Conservation (phyloP, 306 rosid genomes). For the Vigna angularis region DNA sequence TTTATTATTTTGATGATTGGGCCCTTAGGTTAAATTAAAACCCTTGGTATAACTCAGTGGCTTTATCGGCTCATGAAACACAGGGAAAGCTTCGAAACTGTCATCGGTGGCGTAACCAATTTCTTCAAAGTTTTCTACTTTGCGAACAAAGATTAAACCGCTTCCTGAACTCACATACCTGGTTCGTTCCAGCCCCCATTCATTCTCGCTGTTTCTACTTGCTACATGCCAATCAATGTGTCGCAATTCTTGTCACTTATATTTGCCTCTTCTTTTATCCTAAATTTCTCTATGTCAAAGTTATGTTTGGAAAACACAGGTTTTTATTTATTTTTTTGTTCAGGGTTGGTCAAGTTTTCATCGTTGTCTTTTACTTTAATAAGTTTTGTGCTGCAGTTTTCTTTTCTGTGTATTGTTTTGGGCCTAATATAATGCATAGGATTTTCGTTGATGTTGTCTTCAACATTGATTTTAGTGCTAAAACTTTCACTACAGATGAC, state of each 20-base stretch:
- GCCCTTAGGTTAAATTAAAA: background rate
- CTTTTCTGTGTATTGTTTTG: no score
- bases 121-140: slow-evolving; percentile 18
- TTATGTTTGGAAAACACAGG: background rate
- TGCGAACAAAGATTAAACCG: background rate
- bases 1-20: background rate
- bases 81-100: background rate
- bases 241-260: background rate
- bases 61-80: background rate
- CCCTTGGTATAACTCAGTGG: background rate
- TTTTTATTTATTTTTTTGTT: background rate
- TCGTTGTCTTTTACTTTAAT: background rate
- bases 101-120: background rate
- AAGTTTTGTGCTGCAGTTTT: background rate
- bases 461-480: background rate
- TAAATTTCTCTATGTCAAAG: background rate
- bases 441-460: background rate
- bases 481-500: background rate
- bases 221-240: background rate
- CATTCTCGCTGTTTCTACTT: background rate
- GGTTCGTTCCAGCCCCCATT: background rate
- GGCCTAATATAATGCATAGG: background rate
- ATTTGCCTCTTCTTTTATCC: slow-evolving; percentile 7
- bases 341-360: background rate
- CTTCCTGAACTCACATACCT: slow-evolving; percentile 2